Conservation (phyloP, 257 asterid species). For the Solanum paucissectum region DNA sequence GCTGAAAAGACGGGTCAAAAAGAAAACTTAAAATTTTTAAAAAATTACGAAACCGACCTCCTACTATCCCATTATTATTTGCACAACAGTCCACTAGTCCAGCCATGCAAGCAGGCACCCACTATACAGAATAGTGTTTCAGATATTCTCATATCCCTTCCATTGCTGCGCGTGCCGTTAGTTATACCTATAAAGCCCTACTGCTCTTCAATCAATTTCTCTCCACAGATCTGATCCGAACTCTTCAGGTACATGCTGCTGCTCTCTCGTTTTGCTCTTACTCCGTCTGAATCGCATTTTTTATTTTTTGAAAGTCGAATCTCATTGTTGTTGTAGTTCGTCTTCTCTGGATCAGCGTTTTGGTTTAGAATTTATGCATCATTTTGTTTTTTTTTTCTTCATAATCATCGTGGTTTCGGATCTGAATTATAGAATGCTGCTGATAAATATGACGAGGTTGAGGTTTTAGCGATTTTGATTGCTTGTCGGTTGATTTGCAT, state of each 20-base stretch:
- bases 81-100: neutral
- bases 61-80: neutral
- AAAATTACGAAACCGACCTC: neutral
- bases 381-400: neutral
- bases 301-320: neutral
- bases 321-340: neutral
- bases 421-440: neutral
- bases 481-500: neutral
- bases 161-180: neutral
- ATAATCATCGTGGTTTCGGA: neutral
- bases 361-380: neutral
- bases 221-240: neutral
- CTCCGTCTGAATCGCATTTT: neutral
- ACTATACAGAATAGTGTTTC: neutral
- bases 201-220: neutral
- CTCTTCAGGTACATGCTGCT: neutral
- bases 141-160: neutral
- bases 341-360: neutral
- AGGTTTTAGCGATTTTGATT: neutral
- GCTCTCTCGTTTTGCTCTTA: neutral
- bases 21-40: no score
- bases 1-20: neutral
- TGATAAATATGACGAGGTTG: neutral
- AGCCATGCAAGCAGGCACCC: constrained; percentile 3
- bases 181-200: neutral